Evolutionary conservation across 768 basidiomycete species (phyloP).

Genomic region (Lactarius hengduanensis): DNA sequence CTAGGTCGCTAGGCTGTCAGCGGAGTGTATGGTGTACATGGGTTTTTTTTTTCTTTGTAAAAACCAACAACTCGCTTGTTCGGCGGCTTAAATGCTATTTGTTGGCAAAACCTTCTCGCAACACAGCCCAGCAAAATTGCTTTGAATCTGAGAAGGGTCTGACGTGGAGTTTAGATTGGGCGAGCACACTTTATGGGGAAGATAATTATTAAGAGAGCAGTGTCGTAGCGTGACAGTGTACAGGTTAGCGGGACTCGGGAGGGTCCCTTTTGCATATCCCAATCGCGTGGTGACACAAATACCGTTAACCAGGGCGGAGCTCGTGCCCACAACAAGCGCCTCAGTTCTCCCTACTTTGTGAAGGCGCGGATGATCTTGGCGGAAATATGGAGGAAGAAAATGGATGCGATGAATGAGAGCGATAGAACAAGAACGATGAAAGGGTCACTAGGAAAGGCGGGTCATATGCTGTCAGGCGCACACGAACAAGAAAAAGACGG

Average conservation of each 20-base stretch:
- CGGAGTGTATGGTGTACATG: not conserved
- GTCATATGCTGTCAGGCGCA: slow-evolving; percentile 1
- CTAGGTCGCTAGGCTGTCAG: slow-evolving; percentile 20
- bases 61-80: slow-evolving; percentile 5
- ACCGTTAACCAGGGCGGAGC: not conserved
- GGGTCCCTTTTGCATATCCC: not conserved
- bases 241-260: slow-evolving; percentile 2
- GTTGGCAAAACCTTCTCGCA: slow-evolving; percentile 6
- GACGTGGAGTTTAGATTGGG: not conserved
- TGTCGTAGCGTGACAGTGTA: slow-evolving; percentile 10
- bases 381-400: slow-evolving; percentile 98
- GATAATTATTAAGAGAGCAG: slow-evolving; percentile 5
- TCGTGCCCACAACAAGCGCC: not conserved
- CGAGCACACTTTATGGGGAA: not conserved
- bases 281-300: not conserved
- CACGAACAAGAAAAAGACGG: not conserved
- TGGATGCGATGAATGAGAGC: slow-evolving; percentile 94
- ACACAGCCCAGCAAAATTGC: not conserved
- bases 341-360: slow-evolving; percentile 38
- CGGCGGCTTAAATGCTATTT: slow-evolving; percentile 17
- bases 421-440: slow-evolving; percentile 96
- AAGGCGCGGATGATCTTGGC: slow-evolving; percentile 92
- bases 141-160: not conserved
- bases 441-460: slow-evolving; percentile 64
- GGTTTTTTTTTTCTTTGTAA: not conserved